Evolutionary conservation across 2,329 filamentous ascomycete species (phyloP).

Genomic region (Thermochaetoides dissita): DNA sequence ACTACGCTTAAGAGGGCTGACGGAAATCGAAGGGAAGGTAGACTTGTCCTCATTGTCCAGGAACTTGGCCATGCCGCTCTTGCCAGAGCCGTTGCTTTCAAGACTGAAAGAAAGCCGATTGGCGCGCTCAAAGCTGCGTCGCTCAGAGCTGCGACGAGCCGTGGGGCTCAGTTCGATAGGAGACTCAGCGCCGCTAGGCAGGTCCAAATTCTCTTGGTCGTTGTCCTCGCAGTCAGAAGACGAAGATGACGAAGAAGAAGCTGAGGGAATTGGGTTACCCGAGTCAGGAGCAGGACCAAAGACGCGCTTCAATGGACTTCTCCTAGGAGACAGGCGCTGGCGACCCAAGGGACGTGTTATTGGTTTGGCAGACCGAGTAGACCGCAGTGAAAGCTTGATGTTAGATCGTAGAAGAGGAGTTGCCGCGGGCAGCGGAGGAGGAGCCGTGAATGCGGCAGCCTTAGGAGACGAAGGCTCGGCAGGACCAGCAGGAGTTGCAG

Average conservation of each 20-base stretch:
- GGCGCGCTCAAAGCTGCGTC: constrained; percentile 31
- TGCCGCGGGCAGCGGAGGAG: constrained; percentile 31
- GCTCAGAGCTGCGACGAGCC: constrained; percentile 18
- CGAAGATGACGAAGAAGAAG: constrained; percentile 15
- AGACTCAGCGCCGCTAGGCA: constrained; percentile 8
- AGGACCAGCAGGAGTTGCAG: constrained; percentile 9
- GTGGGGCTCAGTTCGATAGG: constrained; percentile 24
- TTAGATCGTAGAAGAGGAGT: constrained; percentile 53
- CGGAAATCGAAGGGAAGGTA: constrained; percentile 39
- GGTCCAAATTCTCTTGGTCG: constrained; percentile 29
- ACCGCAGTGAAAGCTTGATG: constrained; percentile 51
- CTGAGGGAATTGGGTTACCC: constrained; percentile 48
- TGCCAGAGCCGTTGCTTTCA: constrained; percentile 8
- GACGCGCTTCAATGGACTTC: constrained; percentile 68
- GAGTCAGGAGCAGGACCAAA: constrained; percentile 57
- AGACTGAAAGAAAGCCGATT: too few relatives aligned
- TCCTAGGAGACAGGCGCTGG: constrained; percentile 51
- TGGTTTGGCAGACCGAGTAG: constrained; percentile 42
- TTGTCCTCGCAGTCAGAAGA: constrained; percentile 28
- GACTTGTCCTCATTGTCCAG: constrained; percentile 30
- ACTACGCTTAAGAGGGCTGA: constrained; percentile 81
- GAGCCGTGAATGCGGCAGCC: constrained; percentile 14
- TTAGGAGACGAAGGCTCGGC: constrained; percentile 17
- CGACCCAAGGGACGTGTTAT: constrained; percentile 44
- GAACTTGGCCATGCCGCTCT: constrained; percentile 36